A percentile compares a stretch with the other conserved stretches of the same genome.
Evolutionary conservation across 1,139 yeast species (phyloP).

Genomic region (Candida sp.): DNA sequence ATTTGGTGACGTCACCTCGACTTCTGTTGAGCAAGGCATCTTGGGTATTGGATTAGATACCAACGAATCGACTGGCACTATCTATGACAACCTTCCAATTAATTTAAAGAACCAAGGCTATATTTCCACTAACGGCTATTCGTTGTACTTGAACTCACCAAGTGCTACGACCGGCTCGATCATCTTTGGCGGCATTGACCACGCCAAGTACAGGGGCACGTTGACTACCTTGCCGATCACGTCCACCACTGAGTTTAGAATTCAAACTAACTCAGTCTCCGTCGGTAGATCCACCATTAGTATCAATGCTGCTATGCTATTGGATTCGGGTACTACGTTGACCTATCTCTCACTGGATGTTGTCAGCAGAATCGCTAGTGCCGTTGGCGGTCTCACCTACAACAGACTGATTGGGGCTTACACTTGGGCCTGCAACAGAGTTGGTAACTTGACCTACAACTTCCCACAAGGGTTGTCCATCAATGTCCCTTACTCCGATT

Average conservation of each 20-base stretch:
- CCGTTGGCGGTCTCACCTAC: conserved; percentile 19
- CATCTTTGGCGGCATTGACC: conserved; percentile 35
- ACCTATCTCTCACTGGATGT: conserved; percentile 24
- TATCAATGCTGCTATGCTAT: conserved; percentile 5
- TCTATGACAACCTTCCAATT: conserved; percentile 35
- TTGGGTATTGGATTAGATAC: conserved; percentile 24
- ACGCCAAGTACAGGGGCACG: conserved; percentile 26
- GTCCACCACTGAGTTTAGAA: conserved; percentile 4
- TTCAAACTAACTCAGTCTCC: conserved; percentile 2
- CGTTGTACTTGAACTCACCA: conserved; percentile 30
- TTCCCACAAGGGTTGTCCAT: conserved; percentile 34
- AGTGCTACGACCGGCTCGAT: conserved; percentile 25
- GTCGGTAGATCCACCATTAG: conserved; percentile 1
- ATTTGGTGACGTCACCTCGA: conserved; percentile 19
- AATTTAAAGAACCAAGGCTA: conserved; percentile 42
- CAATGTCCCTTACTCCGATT: conserved; percentile 27
- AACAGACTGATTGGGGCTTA: conserved; percentile 7
- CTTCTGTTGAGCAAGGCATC: conserved; percentile 16
- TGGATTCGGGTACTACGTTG: conserved; percentile 35
- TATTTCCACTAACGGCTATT: conserved; percentile 44
- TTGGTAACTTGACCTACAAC: conserved; percentile 21
- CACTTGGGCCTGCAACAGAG: conserved; percentile 6
- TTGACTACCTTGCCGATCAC: conserved; percentile 14
- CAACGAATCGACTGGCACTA: conserved; percentile 4
- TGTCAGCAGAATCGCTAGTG: conserved; percentile 22